Percentiles rank a stretch among this genome's conserved stretches.
Conservation (phyloP, 495 filamentous ascomycete species). For the Friedmanniomyces simplex region DNA sequence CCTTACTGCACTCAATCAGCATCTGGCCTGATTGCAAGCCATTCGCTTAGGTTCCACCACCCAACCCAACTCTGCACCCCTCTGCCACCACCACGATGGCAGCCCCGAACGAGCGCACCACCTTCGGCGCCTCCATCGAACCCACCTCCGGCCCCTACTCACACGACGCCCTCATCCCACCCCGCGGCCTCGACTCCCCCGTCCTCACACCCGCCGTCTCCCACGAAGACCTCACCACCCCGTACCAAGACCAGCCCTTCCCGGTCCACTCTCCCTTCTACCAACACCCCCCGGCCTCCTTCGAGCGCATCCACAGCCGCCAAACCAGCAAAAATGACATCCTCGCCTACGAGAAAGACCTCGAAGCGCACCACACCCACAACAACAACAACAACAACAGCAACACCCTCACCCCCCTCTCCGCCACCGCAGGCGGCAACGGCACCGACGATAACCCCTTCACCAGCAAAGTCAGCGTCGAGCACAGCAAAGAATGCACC, state of each 20-base stretch:
- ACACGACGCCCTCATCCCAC: slow-evolving; percentile 7
- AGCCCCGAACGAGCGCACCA: slow-evolving; percentile 3
- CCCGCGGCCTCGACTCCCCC: slow-evolving; percentile 10
- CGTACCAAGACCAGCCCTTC: not conserved
- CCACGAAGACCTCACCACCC: slow-evolving; percentile 4
- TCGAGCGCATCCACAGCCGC: slow-evolving; percentile 31
- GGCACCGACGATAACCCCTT: slow-evolving; percentile 16
- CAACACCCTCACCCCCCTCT: not conserved
- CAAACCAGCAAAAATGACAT: slow-evolving; percentile 26
- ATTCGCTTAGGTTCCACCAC: not conserved
- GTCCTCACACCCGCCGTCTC: slow-evolving; percentile 14
- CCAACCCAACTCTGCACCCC: not conserved
- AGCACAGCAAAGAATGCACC: slow-evolving; percentile 33
- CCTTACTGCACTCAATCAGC: not conserved
- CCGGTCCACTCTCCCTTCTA: slow-evolving; percentile 48
- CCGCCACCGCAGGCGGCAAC: not conserved
- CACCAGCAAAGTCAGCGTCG: slow-evolving; percentile 23
- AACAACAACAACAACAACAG: not conserved
- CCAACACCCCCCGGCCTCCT: slow-evolving; percentile 43
- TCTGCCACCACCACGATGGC: slow-evolving; percentile 1
- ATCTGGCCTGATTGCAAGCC: not conserved
- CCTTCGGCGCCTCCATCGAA: slow-evolving; percentile 16
- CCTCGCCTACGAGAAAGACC: slow-evolving; percentile 27
- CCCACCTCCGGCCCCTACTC: not conserved
- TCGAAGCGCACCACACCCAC: slow-evolving; percentile 22